Base-by-base conservation (phyloP, 176 grass and related monocot genomes). In the Ensete ventricosum region DNA sequence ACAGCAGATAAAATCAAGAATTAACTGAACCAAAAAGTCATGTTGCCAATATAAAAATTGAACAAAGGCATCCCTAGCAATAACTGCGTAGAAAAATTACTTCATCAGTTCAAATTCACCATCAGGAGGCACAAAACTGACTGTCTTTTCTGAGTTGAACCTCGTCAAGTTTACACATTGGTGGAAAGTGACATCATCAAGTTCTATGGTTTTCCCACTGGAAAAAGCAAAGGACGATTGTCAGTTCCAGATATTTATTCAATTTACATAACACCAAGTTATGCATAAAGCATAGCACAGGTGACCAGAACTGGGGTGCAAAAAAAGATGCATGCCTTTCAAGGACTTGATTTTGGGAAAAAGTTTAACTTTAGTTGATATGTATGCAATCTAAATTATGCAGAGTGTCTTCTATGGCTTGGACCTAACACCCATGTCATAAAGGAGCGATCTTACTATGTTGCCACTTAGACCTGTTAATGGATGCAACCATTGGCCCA, bases 21-120 rank as follows among this genome's bases (percentile, higher is more conserved):
- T 13, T 34, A 48, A 43, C 12, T 10, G 48, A 21, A 52, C 13
- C 69, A 76, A 34, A 76, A 19, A 14, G 79, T 74, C 12, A 78
- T 62, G 26, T 64, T 17, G 2, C 9, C 50, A 72, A 65, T 76
- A 68, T 80, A 50, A 67, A 13, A 64, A 48, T 59, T 64, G n/a
- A 77, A 80, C 1, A 78, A 54, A 71, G 50, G 20, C 2, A 55
- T 81, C 16, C 51, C n/a, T 20, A 83, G 63, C 16, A 75, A 68
- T 23, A 79, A 85, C 19, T n/a, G 82, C 71, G 73, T 57, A 79
- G 53, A 70, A 71, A 14, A 72, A 75, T 86, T 95, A 99, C 96
- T 99, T 99, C 96, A 99, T 99, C 70, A 95, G 77, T 88, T 99
- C 96, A 81, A 99, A 99, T 99, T 99, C 96, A 76, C 91, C 96